Evolutionary conservation across 2,329 filamentous ascomycete species (phyloP), one percentile per base, ranked within the genome.

Genomic region (Sphaerostilbella broomeana): DNA sequence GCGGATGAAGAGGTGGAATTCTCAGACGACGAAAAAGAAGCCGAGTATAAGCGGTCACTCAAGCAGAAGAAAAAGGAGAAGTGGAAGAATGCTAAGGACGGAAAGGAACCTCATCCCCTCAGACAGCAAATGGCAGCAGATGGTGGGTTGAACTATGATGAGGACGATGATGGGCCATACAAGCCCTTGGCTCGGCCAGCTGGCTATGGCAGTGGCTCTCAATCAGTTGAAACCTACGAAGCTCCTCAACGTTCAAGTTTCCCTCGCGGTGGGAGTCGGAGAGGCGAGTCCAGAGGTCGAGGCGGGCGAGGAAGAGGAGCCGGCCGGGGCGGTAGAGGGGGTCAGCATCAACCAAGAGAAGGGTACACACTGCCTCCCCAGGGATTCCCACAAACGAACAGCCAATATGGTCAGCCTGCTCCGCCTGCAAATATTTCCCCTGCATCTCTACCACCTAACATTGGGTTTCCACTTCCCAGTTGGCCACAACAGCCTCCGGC

Each of bases 21-120:
- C 59, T 95, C 90, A 0, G 92, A 98, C 51, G 92, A 98, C 53
- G 92, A 98, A 63, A 84, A 86, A 51, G 92, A 98, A 62, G 83
- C 84, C 6, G 86, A 88, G 51, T 79, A 87, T 57, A 94, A 84
- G 65, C 68, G 75, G 41, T 72, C 73, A 44, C 52, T 78, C 37
- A 88, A 88, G 62, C 73, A 79, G 47, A 82, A 82, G 61, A 77
- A 74, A 52, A 76, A 70, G 54, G 68, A 68, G 20, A 62, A 59
- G 44, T 60, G 54, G 54, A 68, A 66, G 45, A 65, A 62, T 37
- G 70, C 60, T 45, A 63, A 61, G 29, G 64, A 61, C 21, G 59
- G 57, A 15, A 54, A 59, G 49, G 55, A 63, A 38, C 59, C 64
- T 19, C 64, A 67, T 43, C 60, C 64, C 8, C 42, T 67, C 33